These are phyloP conservation scores for Botrytis fabae DNA, from an alignment of 2,329 filamentous ascomycete species.

Conservation along the genomic window DNA sequence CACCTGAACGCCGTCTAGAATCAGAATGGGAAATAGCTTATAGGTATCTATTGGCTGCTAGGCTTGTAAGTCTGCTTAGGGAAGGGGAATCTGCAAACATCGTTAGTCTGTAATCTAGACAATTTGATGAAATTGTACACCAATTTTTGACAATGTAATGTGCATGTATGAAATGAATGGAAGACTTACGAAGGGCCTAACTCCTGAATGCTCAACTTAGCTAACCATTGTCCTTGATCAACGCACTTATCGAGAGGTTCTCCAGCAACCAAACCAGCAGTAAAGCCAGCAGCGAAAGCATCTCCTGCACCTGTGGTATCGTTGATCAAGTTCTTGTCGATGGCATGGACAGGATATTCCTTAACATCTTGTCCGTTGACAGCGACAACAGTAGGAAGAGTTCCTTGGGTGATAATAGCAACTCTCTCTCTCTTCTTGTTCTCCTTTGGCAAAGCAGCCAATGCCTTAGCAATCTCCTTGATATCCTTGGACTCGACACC, in stretches of 20 bases:
- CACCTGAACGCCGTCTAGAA: constrained; percentile 49
- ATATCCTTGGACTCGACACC: constrained; percentile 73
- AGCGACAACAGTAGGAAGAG: constrained; percentile 83
- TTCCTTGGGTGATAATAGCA: constrained; percentile 94
- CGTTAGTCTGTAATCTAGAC: constrained; percentile 32
- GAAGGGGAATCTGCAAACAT: constrained; percentile 66
- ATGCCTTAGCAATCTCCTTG: constrained; percentile 78
- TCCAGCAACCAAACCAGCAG: constrained; percentile 84
- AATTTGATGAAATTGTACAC: constrained; percentile 14
- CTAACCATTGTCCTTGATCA: constrained; percentile 96
- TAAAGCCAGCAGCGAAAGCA: constrained; percentile 92
- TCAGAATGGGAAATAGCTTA: constrained; percentile 42
- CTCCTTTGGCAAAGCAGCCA: constrained; percentile 89
- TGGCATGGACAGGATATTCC: constrained; percentile 78
- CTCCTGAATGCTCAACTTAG: constrained; percentile 90
- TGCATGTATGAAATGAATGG: constrained; percentile 24
- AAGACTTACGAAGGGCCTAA: constrained; percentile 86
- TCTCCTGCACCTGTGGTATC: constrained; percentile 98
- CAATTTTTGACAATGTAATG: neutral
- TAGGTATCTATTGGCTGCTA: constrained; percentile 39
- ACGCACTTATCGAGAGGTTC: constrained; percentile 76
- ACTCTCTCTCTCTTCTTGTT: constrained; percentile 81
- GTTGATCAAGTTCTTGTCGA: constrained; percentile 76
- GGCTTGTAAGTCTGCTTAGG: constrained; percentile 74
- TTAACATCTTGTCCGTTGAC: constrained; percentile 70